Conservation (phyloP, 2,329 filamentous ascomycete species). For the Hirsutella minnesotensis region DNA sequence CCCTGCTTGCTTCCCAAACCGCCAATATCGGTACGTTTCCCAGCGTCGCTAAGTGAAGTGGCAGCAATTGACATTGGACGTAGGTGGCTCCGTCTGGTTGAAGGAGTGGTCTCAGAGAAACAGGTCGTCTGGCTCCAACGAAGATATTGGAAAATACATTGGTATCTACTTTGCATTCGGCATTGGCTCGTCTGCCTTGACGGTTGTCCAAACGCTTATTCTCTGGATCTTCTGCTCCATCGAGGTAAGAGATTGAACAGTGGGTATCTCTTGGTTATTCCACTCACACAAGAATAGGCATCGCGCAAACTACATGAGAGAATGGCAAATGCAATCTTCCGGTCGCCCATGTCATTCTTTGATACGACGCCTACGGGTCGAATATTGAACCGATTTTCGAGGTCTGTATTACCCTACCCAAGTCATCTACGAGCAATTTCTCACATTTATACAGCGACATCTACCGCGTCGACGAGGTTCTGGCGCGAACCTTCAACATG, state of each 20-base stretch:
- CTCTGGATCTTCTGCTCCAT: slow-evolving; percentile 99
- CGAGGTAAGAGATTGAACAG: slow-evolving; percentile 47
- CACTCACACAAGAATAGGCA: slow-evolving; percentile 39
- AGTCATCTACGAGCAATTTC: too few relatives aligned
- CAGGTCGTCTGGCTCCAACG: slow-evolving; percentile 53
- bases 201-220: slow-evolving; percentile 85
- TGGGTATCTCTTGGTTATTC: background rate
- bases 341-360: slow-evolving; percentile 97
- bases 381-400: slow-evolving; percentile 93
- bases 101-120: slow-evolving; percentile 87
- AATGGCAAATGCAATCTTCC: slow-evolving; percentile 95
- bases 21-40: slow-evolving; percentile 58
- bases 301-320: slow-evolving; percentile 92
- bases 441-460: slow-evolving; percentile 47
- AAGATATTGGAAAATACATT: slow-evolving; percentile 76
- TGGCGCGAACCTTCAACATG: slow-evolving; percentile 98
- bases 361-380: slow-evolving; percentile 94
- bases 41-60: too few relatives aligned
- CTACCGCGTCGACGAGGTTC: slow-evolving; percentile 78
- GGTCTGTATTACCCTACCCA: too few relatives aligned
- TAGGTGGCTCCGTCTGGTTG: slow-evolving; percentile 78
- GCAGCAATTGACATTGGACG: slow-evolving; percentile 1
- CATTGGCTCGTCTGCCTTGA: slow-evolving; percentile 71
- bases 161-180: slow-evolving; percentile 94
- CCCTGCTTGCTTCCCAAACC: slow-evolving; percentile 70